These are phyloP conservation scores for Grosmannia huntii DNA, from an alignment of 2,329 filamentous ascomycete species.

Conservation along the genomic window DNA sequence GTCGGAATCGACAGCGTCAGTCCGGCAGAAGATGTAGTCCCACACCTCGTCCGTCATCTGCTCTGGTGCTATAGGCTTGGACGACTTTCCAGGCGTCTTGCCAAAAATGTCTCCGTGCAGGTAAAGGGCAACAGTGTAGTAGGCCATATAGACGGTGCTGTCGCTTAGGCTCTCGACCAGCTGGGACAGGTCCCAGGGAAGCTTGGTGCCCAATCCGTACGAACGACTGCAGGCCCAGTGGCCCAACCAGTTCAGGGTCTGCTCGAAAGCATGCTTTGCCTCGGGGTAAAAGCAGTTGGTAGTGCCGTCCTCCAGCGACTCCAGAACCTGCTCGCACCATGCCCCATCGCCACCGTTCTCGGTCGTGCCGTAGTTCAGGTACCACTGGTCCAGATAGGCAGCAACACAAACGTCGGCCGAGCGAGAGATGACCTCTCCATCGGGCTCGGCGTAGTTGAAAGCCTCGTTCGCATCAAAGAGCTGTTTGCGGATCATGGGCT, in stretches of 20 bases:
- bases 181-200: constrained; percentile 87
- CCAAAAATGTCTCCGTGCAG: constrained; percentile 84
- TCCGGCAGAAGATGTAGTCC: constrained; percentile 85
- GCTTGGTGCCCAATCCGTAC: constrained; percentile 68
- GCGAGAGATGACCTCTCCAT: constrained; percentile 76
- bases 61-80: constrained; percentile 56
- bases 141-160: constrained; percentile 83
- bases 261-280: constrained; percentile 68
- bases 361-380: constrained; percentile 60
- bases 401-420: constrained; percentile 61
- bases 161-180: constrained; percentile 83
- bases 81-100: constrained; percentile 45
- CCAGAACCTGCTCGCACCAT: constrained; percentile 67
- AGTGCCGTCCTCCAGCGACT: constrained; percentile 40
- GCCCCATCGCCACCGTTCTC: constrained; percentile 53
- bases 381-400: constrained; percentile 92
- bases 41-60: constrained; percentile 93
- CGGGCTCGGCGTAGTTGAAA: constrained; percentile 88
- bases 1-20: constrained; percentile 55
- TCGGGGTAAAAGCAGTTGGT: constrained; percentile 63
- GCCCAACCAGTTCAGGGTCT: constrained; percentile 81
- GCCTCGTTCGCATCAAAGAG: constrained; percentile 67
- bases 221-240: constrained; percentile 91
- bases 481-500: constrained; percentile 67
- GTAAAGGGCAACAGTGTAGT: constrained; percentile 53